Percentiles rank a stretch among this genome's conserved stretches.
Conservation (phyloP, 163 green algal species). For the Coccomyxa subellipsoidea region DNA sequence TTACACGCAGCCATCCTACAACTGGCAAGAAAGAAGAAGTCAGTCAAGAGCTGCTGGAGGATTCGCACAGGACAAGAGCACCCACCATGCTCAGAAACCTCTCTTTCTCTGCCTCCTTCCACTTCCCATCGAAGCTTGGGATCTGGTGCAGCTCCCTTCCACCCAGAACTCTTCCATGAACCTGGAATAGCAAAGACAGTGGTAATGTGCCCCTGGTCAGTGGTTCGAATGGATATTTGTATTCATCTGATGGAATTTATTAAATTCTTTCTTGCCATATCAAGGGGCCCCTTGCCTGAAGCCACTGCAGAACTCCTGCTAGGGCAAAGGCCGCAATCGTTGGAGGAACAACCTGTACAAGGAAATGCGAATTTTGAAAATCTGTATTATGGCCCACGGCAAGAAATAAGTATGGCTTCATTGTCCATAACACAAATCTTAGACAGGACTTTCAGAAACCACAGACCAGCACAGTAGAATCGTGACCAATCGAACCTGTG, state of each 20-base stretch:
- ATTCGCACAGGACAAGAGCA: too few relatives aligned
- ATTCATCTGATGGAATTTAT: neutral
- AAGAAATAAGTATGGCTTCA: too few relatives aligned
- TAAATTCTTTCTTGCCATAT: neutral
- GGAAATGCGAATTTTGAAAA: too few relatives aligned
- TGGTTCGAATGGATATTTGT: neutral
- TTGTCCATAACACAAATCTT: too few relatives aligned
- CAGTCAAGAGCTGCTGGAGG: neutral
- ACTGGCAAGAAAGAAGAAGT: neutral
- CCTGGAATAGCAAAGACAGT: neutral
- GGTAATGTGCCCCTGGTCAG: neutral
- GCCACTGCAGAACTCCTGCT: neutral
- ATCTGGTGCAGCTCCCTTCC: neutral
- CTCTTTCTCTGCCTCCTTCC: neutral
- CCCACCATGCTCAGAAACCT: slow-evolving; percentile 3
- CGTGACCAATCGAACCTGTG: neutral
- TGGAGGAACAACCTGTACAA: neutral
- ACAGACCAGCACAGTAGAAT: too few relatives aligned
- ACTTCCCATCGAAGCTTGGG: neutral
- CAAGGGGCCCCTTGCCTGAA: neutral
- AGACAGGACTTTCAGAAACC: too few relatives aligned
- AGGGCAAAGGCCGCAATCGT: neutral
- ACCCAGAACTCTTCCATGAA: slow-evolving; percentile 2
- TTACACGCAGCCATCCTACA: neutral
- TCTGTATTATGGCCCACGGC: too few relatives aligned